Percentiles rank a stretch among this genome's conserved stretches.
Evolutionary conservation across 2,329 filamentous ascomycete genomes (phyloP).

Genomic region (Westerdykella ornata): DNA sequence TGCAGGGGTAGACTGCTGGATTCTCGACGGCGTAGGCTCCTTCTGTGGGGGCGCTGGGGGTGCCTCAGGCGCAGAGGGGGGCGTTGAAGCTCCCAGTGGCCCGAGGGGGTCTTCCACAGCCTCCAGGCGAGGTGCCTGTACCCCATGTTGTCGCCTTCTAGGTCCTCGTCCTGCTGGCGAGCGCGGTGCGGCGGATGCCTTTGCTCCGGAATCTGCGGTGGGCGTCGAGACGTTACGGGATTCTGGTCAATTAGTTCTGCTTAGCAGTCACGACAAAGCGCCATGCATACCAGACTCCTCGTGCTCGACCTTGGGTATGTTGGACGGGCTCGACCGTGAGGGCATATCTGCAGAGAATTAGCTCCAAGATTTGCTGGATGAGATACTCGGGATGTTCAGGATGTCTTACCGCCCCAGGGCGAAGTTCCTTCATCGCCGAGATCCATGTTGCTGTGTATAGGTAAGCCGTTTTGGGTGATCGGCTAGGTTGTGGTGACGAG

Average conservation of each 20-base stretch:
- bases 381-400: background rate
- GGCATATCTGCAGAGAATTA: slow-evolving; percentile 40
- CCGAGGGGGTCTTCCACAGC: slow-evolving; percentile 70
- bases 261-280: background rate
- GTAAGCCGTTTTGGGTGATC: slow-evolving; percentile 9
- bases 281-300: slow-evolving; percentile 22
- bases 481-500: slow-evolving; percentile 3
- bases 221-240: slow-evolving; percentile 1
- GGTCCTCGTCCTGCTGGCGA: slow-evolving; percentile 46
- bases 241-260: too few relatives aligned
- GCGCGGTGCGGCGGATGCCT: slow-evolving; percentile 39
- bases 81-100: slow-evolving; percentile 63
- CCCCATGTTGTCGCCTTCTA: slow-evolving; percentile 56
- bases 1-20: slow-evolving; percentile 48
- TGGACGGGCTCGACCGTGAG: slow-evolving; percentile 39
- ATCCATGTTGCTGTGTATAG: slow-evolving; percentile 30
- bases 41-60: slow-evolving; percentile 62
- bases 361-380: too few relatives aligned
- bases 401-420: slow-evolving; percentile 37
- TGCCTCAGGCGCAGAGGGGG: slow-evolving; percentile 45
- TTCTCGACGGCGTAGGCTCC: slow-evolving; percentile 49
- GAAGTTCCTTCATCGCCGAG: slow-evolving; percentile 39
- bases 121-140: slow-evolving; percentile 71
- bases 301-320: slow-evolving; percentile 34
- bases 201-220: slow-evolving; percentile 26